Evolutionary conservation across 140 eudicot species (phyloP), one percentile per base, ranked within the genome.

Genomic region (Flaveria floridana): DNA sequence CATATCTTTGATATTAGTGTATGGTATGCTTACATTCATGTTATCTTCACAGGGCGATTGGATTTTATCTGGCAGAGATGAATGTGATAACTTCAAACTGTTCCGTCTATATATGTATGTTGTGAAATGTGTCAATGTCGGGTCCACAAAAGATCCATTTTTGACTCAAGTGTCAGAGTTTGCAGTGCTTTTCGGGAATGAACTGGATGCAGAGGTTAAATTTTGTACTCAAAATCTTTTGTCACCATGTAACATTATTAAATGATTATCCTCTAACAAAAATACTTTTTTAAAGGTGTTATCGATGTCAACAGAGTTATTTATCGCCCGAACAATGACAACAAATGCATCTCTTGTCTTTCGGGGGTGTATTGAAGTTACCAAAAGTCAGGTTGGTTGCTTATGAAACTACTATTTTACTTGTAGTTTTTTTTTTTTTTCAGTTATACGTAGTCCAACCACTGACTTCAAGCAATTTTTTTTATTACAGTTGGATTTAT

Each of bases 171-270:
- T 85, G 82, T 90, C 97, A 44, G 99, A 90, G 65, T 94, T 90
- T 79, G 96, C 99, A 15, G 84, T 94, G 69, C 73, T 94, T 68
- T 90, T 90, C 62, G 99, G 99, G 82, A 90, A 84, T 74, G 89
- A 88, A 86, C 90, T 94, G 97, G 99, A 94, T 88, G 93, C 94
- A 87, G 99, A 94, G 99, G 99, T 90, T 74, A 63, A 52, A 25
- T 71, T 18, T 78, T 71, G 44, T 50, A 21, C 14, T 0, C 44
- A 56, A 15, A 65, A 7, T 68, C 23, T 48, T 44, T 28, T 48
- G 12, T 75, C n/a, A 7, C 39, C 57, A 25, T 55, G 52, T 28
- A 18, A 70, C 41, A 20, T 50, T 21, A n/a, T 41, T 75, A 8
- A 16, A 72, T 26, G 46, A 62, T 41, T n/a, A 37, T 37, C 20